Base-by-base conservation (phyloP, 2,329 filamentous ascomycete genomes). In the Colletotrichum sp. region DNA sequence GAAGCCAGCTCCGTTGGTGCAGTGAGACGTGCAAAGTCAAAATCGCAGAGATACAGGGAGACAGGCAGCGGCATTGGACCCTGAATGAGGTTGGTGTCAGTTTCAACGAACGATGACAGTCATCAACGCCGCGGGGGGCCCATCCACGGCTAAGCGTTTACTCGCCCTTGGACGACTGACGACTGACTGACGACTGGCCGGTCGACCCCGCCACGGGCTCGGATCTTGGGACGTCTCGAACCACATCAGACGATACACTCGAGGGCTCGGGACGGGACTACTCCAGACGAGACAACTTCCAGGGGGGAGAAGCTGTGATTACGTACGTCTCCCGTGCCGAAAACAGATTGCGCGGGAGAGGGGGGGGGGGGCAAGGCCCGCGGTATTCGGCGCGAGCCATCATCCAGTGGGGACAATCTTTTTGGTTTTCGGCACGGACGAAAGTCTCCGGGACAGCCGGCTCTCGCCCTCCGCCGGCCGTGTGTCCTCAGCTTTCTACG, bases 231-330 rank as follows among this genome's bases (percentile, higher is more conserved):
- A 72, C 73, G 69, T 72, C 69, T 71, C 73, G 73, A 27, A 75
- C 57, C n/a, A 64, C 63, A 63, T 72, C 69, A 68, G 73, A 72
- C 73, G 73, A 72, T 72, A 68, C 73, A 63, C 55, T 69, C 32
- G n/a, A 66, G 34, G 32, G 55, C 30, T 67, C 55, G 68, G 72
- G 68, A 64, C 63, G 63, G 55, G 25, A n/a, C 55, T 19, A 63
- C 32, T 36, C 63, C 63, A 64, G 44, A 72, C 73, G 57, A 57
- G 27, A 59, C 52, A n/a, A n/a, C 52, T 34, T 28, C 34, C 28
- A 32, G 19, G 60, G 19, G 28, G 16, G 28, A 36, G 28, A 36
- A 32, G 30, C 22, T 36, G 39, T 27, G 55, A 72, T 61, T 63
- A 57, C 64, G 63, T 68, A 52, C 32, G 68, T 32, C 32, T n/a